These are phyloP conservation scores for Pythium rhizo-oryzae DNA, from an alignment of 352 stramenopile species.

Conservation along the genomic window DNA sequence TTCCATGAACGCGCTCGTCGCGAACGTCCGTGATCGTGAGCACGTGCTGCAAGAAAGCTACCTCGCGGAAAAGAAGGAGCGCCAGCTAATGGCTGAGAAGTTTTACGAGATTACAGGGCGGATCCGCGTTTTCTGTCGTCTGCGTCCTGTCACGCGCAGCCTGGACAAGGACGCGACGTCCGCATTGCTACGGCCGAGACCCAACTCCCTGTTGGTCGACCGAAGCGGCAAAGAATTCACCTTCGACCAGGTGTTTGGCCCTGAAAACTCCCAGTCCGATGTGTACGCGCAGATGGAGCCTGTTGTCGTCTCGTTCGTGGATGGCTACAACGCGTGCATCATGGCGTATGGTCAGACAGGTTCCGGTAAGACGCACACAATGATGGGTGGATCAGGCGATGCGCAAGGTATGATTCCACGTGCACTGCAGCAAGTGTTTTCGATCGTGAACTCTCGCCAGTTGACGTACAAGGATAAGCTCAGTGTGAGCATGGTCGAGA, in stretches of 20 bases:
- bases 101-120: conserved; percentile 92
- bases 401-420: conserved; percentile 94
- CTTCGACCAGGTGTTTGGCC: conserved; percentile 98
- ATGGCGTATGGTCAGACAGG: conserved; percentile 99
- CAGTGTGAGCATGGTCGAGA: conserved; percentile 97
- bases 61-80: conserved; percentile 73
- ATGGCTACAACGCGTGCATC: conserved; percentile 99
- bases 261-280: conserved; percentile 88
- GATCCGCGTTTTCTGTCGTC: conserved; percentile 93
- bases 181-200: conserved; percentile 80
- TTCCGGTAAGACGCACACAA: conserved; percentile 97
- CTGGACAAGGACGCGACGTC: conserved; percentile 13
- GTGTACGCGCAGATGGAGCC: conserved; percentile 97
- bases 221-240: conserved; percentile 93
- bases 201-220: conserved; percentile 89
- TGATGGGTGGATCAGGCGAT: conserved; percentile 82
- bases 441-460: conserved; percentile 71
- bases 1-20: conserved; percentile 43
- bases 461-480: conserved; percentile 73
- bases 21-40: conserved; percentile 53
- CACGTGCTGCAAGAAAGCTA: conserved; percentile 66
- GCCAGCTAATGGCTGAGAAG: conserved; percentile 85
- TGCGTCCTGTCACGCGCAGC: conserved; percentile 62
- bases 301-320: conserved; percentile 95
- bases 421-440: conserved; percentile 96